Evolutionary conservation across 2,329 filamentous ascomycete genomes (phyloP), one percentile per base, ranked within the genome.

Genomic region (Pseudocercospora crystallina): DNA sequence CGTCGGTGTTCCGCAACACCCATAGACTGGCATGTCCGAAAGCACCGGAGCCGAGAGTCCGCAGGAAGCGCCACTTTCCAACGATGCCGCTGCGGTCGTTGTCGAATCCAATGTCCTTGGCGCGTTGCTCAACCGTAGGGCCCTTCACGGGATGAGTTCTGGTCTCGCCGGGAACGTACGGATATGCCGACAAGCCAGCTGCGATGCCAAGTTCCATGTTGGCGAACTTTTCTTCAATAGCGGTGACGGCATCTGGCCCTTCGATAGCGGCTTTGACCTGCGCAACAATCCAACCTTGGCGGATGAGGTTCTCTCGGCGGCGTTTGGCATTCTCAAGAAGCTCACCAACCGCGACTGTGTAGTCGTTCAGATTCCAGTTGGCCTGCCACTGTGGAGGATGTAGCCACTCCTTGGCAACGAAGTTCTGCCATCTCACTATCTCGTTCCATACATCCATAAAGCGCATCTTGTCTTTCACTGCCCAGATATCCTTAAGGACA

Each of bases 11-110:
- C 9, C 26, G 33, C 20, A 26, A 26, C 8, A 13, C 31, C 47
- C 47, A 49, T 12, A 49, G 31, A 17, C 39, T 36, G 9, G 36
- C 47, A 32, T 33, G 32, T 12, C 47, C 47, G 33, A 38, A 39
- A 14, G 14, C 14, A 14, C 47, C 47, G 5, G 14, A 13, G 12
- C 47, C 47, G 12, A 42, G 30, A 26, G 41, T 44, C 1, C 26
- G 11, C 2, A 36, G 15, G 12, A 49, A 49, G 7, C n/a, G n/a
- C 47, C 40, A 49, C 11, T 12, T 15, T 12, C 40, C 40, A 12
- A 3, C 29, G 31, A 32, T 26, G 9, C 17, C 36, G 30, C 33
- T 15, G n/a, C 34, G 26, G 8, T 32, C 40, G 41, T 34, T n/a
- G 29, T 38, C 47, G 11, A 49, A 41, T 8, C 36, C 45, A 20